Conservation (phyloP, 768 basidiomycete species). For the Mycena metata region DNA sequence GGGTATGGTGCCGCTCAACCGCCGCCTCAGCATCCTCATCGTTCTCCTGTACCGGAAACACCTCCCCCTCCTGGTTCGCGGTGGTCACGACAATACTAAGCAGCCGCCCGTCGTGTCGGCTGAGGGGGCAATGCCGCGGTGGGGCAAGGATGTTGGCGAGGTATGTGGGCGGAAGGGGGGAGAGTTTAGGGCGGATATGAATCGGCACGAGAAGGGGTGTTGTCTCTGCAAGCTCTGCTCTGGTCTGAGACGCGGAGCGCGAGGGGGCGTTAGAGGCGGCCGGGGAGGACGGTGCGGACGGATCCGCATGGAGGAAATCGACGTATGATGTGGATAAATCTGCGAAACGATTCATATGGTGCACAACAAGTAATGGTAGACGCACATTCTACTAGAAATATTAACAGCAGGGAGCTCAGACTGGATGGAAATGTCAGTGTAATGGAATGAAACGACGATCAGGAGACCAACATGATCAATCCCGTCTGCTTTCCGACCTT, state of each 20-base stretch:
- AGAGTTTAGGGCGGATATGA: slow-evolving; percentile 24
- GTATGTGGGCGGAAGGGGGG: slow-evolving; percentile 18
- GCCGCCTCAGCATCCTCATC: slow-evolving; percentile 37
- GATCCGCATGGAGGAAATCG: slow-evolving; percentile 73
- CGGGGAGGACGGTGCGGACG: slow-evolving; percentile 64
- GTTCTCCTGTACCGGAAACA: slow-evolving; percentile 14
- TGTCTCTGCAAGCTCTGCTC: slow-evolving; percentile 16
- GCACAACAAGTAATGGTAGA: slow-evolving; percentile 29
- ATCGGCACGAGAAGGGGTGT: slow-evolving; percentile 26
- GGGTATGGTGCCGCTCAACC: slow-evolving; percentile 19
- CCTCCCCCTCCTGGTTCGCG: slow-evolving; percentile 40
- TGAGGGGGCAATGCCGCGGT: slow-evolving; percentile 34
- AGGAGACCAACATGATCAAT: slow-evolving; percentile 73
- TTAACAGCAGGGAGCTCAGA: slow-evolving; percentile 72
- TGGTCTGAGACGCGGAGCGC: slow-evolving; percentile 30
- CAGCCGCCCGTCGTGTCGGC: slow-evolving; percentile 34
- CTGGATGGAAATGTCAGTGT: slow-evolving; percentile 50
- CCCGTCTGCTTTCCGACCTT: slow-evolving; percentile 72
- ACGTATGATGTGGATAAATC: slow-evolving; percentile 84
- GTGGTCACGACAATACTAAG: slow-evolving; percentile 40
- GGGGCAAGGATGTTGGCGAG: slow-evolving; percentile 32
- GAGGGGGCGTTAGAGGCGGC: slow-evolving; percentile 46
- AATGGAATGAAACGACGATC: not conserved
- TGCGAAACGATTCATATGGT: slow-evolving; percentile 46
- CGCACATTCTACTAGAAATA: slow-evolving; percentile 88